phyloP scores from a whole-genome alignment of 2,329 filamentous ascomycete species.

The Kalmusia sp. region DNA sequence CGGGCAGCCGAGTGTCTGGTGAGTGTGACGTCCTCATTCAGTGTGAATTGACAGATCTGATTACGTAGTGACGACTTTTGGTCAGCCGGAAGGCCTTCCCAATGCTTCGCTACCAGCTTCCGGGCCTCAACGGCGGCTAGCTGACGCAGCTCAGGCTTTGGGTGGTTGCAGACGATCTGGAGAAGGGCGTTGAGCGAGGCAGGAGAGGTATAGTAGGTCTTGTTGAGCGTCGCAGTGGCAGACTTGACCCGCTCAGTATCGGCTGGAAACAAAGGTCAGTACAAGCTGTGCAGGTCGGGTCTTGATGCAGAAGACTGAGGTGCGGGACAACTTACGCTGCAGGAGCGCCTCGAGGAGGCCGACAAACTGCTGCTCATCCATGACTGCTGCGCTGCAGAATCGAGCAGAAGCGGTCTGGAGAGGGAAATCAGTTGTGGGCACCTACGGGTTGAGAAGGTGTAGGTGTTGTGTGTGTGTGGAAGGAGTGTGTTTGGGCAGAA shows the following conservation, averaged over 20 bases:
- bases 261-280: slow-evolving; percentile 66
- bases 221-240: slow-evolving; percentile 87
- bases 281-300: background rate
- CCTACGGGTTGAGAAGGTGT: too few species aligned
- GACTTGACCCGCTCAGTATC: slow-evolving; percentile 79
- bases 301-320: slow-evolving; percentile 11
- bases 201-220: slow-evolving; percentile 88
- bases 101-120: slow-evolving; percentile 84
- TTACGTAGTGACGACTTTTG: slow-evolving; percentile 83
- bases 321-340: slow-evolving; percentile 71
- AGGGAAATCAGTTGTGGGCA: slow-evolving; percentile 27
- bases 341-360: slow-evolving; percentile 86
- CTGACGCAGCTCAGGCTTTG: slow-evolving; percentile 76
- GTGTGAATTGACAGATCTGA: slow-evolving; percentile 81
- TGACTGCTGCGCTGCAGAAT: slow-evolving; percentile 46
- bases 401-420: slow-evolving; percentile 7
- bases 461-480: background rate
- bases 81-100: slow-evolving; percentile 73
- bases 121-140: slow-evolving; percentile 89
- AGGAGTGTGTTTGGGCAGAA: slow-evolving; percentile 6
- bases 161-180: slow-evolving; percentile 84
- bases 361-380: slow-evolving; percentile 85
- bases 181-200: slow-evolving; percentile 85
- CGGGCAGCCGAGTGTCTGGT: slow-evolving; percentile 87
- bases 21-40: slow-evolving; percentile 78